phyloP scores from a whole-genome alignment of 1,139 yeast genomes.

The Saccharomyces hybrid region DNA sequence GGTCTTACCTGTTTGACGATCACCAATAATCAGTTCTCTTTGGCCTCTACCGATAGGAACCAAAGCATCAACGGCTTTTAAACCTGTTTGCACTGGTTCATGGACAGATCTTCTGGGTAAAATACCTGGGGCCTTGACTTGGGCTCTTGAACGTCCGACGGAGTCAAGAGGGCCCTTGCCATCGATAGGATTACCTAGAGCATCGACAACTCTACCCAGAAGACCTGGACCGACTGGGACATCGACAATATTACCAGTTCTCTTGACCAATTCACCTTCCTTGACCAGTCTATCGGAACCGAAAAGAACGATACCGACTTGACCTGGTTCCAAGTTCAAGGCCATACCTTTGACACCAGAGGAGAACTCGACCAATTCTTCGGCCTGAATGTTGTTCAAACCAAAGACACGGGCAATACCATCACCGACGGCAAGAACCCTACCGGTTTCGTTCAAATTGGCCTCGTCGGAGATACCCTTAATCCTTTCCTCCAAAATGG shows the following conservation, averaged over 20 bases:
- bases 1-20: conserved; percentile 99
- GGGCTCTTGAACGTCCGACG: conserved; percentile 84
- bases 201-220: conserved; percentile 99
- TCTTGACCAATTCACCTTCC: conserved; percentile 99
- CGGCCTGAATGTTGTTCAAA: conserved; percentile 99
- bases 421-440: conserved; percentile 98
- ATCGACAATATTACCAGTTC: conserved; percentile 99
- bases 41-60: conserved; percentile 99
- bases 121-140: conserved; percentile 99
- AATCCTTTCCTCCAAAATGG: conserved; percentile 98
- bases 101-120: conserved; percentile 97
- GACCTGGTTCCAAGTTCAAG: conserved; percentile 99
- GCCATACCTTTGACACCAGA: conserved; percentile 99
- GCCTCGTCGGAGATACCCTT: conserved; percentile 98
- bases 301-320: conserved; percentile 99
- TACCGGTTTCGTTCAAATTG: conserved; percentile 98
- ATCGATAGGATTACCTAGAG: conserved; percentile 98
- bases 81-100: conserved; percentile 99
- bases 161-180: conserved; percentile 98
- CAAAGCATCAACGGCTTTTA: conserved; percentile 97
- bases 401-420: conserved; percentile 99
- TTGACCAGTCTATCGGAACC: conserved; percentile 98
- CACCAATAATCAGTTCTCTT: conserved; percentile 99
- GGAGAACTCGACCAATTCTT: conserved; percentile 98
- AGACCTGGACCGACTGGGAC: conserved; percentile 98